phyloP scores from a whole-genome alignment of 345 rosid genomes.

The Euphorbia pulcherrima region DNA sequence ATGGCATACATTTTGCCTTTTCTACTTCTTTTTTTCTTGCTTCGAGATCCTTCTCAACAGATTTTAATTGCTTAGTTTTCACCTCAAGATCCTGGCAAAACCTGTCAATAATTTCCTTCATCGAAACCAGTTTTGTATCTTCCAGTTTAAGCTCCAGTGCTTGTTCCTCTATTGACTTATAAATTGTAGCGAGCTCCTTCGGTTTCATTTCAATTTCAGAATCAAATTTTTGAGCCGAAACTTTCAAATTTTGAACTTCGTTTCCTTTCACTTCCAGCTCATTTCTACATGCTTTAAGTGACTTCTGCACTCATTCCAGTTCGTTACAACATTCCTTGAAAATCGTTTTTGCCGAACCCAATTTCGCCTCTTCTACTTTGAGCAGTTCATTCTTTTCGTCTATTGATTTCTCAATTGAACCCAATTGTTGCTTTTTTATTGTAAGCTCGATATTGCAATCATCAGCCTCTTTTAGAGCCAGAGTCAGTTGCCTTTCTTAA shows the following conservation, averaged over 20 bases:
- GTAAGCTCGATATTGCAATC: slow-evolving; percentile 4
- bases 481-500: not conserved
- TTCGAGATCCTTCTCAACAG: slow-evolving; percentile 14
- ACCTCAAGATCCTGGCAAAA: not conserved
- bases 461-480: not conserved
- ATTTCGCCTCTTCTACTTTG: not conserved
- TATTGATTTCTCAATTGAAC: not conserved
- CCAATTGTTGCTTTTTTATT: slow-evolving; percentile 6
- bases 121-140: not conserved
- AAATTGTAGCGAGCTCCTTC: not conserved
- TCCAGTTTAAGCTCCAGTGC: too few relatives aligned
- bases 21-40: slow-evolving; percentile 1
- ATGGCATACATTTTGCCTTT: too few relatives aligned
- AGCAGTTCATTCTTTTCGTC: slow-evolving; percentile 6
- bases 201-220: slow-evolving; percentile 16
- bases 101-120: too few relatives aligned
- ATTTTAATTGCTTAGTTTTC: not conserved
- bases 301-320: slow-evolving; percentile 3
- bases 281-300: not conserved
- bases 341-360: not conserved
- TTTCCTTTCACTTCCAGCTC: slow-evolving; percentile 11
- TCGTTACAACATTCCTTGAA: not conserved
- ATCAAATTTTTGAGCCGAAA: not conserved
- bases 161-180: not conserved
- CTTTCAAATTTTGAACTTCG: slow-evolving; percentile 16